Evolutionary conservation across 2,329 filamentous ascomycete genomes (phyloP).

Genomic region (Botrytis paeoniae): DNA sequence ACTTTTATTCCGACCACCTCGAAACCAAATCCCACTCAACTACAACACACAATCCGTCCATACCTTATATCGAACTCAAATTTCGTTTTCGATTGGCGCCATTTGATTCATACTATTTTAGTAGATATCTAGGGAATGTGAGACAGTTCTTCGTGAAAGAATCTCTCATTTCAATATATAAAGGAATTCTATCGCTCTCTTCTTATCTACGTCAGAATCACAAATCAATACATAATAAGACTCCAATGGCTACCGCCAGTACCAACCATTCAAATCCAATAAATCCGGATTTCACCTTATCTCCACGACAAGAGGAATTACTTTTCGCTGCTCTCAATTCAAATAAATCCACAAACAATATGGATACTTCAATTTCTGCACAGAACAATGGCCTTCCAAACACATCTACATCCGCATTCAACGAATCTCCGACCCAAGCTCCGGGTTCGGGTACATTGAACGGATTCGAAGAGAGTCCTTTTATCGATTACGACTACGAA

Average conservation of each 20-base stretch:
- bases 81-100: not conserved
- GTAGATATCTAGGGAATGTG: conserved; percentile 4
- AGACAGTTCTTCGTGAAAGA: conserved; percentile 1
- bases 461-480: conserved; percentile 72
- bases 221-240: not conserved
- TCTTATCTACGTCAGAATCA: conserved; percentile 11
- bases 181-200: not conserved
- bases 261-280: conserved; percentile 16
- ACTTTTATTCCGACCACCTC: not conserved
- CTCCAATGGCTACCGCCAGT: conserved; percentile 9
- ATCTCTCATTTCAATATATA: not conserved
- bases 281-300: conserved; percentile 64
- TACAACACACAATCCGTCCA: not conserved
- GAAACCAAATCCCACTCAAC: not conserved
- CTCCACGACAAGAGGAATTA: conserved; percentile 72
- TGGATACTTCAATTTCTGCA: conserved; percentile 33
- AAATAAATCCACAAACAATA: conserved; percentile 44
- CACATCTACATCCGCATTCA: conserved; percentile 48
- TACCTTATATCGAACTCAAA: not conserved
- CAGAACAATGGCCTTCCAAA: conserved; percentile 44
- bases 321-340: conserved; percentile 74
- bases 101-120: not conserved
- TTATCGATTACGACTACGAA: conserved; percentile 77
- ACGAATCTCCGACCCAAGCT: conserved; percentile 47
- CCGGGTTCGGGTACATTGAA: conserved; percentile 46